Conservation (phyloP, 805 yeast species). For the Schwanniomyces pseudopolymorphus region DNA sequence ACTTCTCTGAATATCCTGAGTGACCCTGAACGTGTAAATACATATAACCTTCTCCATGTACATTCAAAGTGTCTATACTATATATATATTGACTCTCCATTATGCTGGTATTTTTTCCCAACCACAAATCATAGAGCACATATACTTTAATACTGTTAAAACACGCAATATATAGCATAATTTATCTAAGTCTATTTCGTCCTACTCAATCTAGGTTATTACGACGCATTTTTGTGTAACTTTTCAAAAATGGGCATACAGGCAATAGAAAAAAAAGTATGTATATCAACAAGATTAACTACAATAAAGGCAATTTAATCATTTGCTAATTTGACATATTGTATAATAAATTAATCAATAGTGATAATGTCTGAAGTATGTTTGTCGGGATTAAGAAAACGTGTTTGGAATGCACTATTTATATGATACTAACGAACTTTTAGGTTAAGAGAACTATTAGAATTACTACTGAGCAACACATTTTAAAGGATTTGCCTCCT, state of each 20-base stretch:
- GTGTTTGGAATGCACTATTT: background rate
- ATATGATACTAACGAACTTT: background rate
- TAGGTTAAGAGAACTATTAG: conserved; percentile 83
- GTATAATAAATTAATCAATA: background rate
- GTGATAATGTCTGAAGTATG: conserved; percentile 6
- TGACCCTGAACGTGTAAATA: conserved; percentile 2
- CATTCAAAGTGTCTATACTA: background rate
- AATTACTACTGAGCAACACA: conserved; percentile 81
- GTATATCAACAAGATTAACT: background rate
- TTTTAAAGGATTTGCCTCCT: conserved; percentile 76
- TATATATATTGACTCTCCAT: no score
- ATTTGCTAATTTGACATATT: background rate
- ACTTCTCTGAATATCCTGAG: background rate
- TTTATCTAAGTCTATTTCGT: no score
- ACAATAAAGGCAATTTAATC: background rate
- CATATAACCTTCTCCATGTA: background rate
- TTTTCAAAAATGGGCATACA: background rate
- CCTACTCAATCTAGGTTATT: no score
- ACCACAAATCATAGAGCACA: no score
- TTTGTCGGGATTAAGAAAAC: background rate
- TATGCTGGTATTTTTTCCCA: no score
- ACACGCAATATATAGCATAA: no score
- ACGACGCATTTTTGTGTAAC: background rate
- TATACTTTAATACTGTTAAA: no score
- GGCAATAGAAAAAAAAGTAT: background rate